Base-by-base conservation (phyloP, 345 rosid species). In the Eucalyptus erythrocorys region DNA sequence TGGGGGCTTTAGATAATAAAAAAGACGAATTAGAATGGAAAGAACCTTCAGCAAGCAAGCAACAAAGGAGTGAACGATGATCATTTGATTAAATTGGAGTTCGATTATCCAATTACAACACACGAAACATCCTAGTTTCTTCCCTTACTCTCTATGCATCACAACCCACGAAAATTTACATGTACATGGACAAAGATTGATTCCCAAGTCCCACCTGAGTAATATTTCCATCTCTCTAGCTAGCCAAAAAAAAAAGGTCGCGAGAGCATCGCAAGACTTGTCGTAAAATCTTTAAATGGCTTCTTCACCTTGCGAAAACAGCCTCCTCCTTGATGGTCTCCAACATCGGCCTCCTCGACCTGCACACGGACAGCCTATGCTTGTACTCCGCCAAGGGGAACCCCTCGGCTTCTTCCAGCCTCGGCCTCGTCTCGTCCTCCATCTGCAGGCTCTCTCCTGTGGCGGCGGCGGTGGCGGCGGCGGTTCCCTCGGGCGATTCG, bases 311-410 rank as follows among this genome's bases (percentile, higher is more conserved):
- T 16, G 92, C 88, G 84, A 84, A 53, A 87, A 88, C 59, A 3
- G 93, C 87, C 85, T 94, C 94, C 91, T 95, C 97, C 47, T 88
- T 93, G 87, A 95, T 95, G 27, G 96, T 95, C 91, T 92, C 97
- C 93, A 95, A 85, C 87, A 86, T 19, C 17, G 97, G 97, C 90
- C 91, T 95, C 91, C 92, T 93, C 15, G 97, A 94, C 76, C 96
- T 90, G 71, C 94, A 92, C 50, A 87, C 59, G n/a, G 94, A 86
- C 55, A 92, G 49, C 88, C 94, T 91, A 19, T 91, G 87, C 85
- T 81, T 88, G 14, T 89, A 89, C 88, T 91, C 95, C 40, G 87
- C 86, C 61, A 57, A n/a, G 53, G 91, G 89, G 49, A 91, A 88
- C 55, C 92, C 94, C 79, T 90, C 89, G 6, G 90, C 34, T 7